Conservation (phyloP, 192 early-diverging fungal species). For the Coemansia sp. region DNA sequence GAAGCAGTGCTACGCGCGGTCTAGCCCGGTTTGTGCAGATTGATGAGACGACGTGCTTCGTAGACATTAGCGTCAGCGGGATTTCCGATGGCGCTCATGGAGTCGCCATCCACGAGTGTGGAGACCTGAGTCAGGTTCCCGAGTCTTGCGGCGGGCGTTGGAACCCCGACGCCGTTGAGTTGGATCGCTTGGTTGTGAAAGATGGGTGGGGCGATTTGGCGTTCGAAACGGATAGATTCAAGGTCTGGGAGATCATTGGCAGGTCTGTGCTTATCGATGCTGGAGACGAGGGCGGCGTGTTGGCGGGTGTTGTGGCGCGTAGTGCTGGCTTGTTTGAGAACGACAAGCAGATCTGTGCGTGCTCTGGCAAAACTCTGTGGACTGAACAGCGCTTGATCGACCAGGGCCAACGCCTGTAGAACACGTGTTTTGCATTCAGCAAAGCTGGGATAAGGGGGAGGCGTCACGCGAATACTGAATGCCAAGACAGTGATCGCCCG, state of each 20-base stretch:
- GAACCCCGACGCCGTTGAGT: slow-evolving; percentile 47
- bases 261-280: slow-evolving; percentile 76
- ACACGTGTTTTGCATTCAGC: neutral
- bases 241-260: slow-evolving; percentile 91
- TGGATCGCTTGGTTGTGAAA: slow-evolving; percentile 68
- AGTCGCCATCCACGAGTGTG: slow-evolving; percentile 77
- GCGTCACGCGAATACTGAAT: neutral
- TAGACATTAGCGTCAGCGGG: slow-evolving; percentile 80
- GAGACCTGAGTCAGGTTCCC: slow-evolving; percentile 67
- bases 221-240: slow-evolving; percentile 70
- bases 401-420: slow-evolving; percentile 37
- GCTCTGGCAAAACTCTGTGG: slow-evolving; percentile 87
- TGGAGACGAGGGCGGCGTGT: slow-evolving; percentile 54
- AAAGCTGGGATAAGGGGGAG: neutral
- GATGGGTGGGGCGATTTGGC: slow-evolving; percentile 78
- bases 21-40: slow-evolving; percentile 85
- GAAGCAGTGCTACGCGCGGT: slow-evolving; percentile 47
- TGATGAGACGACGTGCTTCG: slow-evolving; percentile 65
- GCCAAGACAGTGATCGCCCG: slow-evolving; percentile 3
- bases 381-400: slow-evolving; percentile 65
- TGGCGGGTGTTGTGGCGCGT: slow-evolving; percentile 85
- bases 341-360: slow-evolving; percentile 83
- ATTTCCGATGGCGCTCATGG: slow-evolving; percentile 67
- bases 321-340: slow-evolving; percentile 92
- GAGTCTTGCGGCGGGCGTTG: slow-evolving; percentile 48